phyloP scores from a whole-genome alignment of 345 rosid genomes.

The Euclidium syriacum region DNA sequence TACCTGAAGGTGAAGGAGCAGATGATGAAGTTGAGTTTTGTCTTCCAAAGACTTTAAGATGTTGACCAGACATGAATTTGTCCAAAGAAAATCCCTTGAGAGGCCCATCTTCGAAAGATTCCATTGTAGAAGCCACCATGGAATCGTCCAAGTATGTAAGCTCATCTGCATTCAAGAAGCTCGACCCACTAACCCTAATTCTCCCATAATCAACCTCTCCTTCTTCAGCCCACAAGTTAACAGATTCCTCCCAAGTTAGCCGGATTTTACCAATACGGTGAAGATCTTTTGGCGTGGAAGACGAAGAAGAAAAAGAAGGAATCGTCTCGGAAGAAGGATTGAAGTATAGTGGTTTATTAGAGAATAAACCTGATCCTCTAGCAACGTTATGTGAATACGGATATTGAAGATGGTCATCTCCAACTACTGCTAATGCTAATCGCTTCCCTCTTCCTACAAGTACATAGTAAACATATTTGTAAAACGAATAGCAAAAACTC shows the following conservation, averaged over 20 bases:
- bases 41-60: conserved; percentile 88
- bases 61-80: conserved; percentile 75
- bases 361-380: conserved; percentile 24
- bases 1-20: conserved; percentile 48
- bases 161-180: conserved; percentile 85
- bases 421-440: conserved; percentile 40
- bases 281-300: conserved; percentile 51
- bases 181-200: conserved; percentile 65
- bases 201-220: conserved; percentile 81
- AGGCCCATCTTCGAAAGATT: conserved; percentile 76
- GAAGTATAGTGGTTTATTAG: conserved; percentile 9
- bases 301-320: conserved; percentile 28
- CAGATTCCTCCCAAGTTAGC: conserved; percentile 96
- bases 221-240: conserved; percentile 93
- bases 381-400: conserved; percentile 17
- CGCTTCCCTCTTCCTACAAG: conserved; percentile 62
- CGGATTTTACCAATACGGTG: conserved; percentile 88
- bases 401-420: conserved; percentile 32
- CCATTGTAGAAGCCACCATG: conserved; percentile 82
- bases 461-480: no score
- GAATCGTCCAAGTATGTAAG: conserved; percentile 80
- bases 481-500: no score
- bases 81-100: conserved; percentile 86
- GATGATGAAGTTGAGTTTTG: conserved; percentile 48
- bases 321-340: conserved; percentile 32